Percentiles rank a stretch among this genome's conserved stretches.
These are phyloP conservation scores for Haematococcus lacustris DNA, from an alignment of 139 green algal genomes.

Conservation along the genomic window DNA sequence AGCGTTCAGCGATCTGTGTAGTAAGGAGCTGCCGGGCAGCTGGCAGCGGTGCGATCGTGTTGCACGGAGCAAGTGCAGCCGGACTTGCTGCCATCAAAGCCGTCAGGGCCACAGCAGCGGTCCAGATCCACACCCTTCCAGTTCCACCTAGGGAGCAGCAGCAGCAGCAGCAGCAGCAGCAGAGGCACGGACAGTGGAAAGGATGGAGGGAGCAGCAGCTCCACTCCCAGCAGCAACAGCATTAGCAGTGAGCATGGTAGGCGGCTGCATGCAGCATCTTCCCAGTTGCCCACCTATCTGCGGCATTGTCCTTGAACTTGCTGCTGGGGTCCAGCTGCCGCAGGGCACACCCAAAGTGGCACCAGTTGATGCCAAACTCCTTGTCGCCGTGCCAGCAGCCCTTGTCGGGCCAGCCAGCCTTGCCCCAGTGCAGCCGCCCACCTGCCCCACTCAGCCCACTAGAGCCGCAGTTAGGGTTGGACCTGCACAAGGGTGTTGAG, in stretches of 20 bases:
- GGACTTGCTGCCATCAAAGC: slow-evolving; percentile 12
- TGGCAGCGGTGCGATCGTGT: slow-evolving; percentile 1
- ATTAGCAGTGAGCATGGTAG: neutral
- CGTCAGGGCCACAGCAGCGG: slow-evolving; percentile 29
- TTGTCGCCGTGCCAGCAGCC: slow-evolving; percentile 49
- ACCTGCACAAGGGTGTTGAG: neutral
- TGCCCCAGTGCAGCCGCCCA: slow-evolving; percentile 73
- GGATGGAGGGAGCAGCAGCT: neutral
- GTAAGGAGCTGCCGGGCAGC: slow-evolving; percentile 41
- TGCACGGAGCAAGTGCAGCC: slow-evolving; percentile 39
- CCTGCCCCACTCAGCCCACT: neutral
- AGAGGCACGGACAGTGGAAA: slow-evolving; percentile 3
- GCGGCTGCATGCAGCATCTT: neutral
- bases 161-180: neutral
- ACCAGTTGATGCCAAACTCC: slow-evolving; percentile 24
- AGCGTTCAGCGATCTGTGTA: slow-evolving; percentile 35
- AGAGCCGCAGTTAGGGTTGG: slow-evolving; percentile 14
- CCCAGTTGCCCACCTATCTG: slow-evolving; percentile 21
- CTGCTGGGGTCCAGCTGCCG: slow-evolving; percentile 36
- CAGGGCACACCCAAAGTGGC: slow-evolving; percentile 47
- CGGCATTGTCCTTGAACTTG: slow-evolving; percentile 34
- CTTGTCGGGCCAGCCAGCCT: slow-evolving; percentile 49
- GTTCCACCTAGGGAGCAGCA: slow-evolving; percentile 25
- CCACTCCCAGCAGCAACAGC: neutral
- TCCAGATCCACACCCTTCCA: slow-evolving; percentile 48